Base-by-base conservation (phyloP, 768 basidiomycete genomes). In the Suillus lakei region DNA sequence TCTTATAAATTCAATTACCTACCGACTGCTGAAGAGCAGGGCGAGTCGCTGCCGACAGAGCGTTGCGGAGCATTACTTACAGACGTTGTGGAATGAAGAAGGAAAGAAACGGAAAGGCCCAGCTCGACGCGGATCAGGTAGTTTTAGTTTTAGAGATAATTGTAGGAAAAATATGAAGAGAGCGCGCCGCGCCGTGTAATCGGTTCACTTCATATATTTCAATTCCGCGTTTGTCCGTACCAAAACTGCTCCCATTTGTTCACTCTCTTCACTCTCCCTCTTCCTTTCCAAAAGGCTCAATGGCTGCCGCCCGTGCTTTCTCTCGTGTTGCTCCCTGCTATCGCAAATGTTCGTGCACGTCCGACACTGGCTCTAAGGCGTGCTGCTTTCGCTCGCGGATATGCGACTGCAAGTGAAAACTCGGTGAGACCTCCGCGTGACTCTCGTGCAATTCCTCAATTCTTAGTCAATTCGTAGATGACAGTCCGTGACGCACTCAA, bases 401-500 rank as follows among this genome's bases (percentile, higher is more conserved):
- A 91, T 81, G 91, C 92, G 50, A 84, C 91, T 15, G 83, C 84
- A 70, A 83, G 76, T 69, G 82, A 81, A 69, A 78, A 83, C 71
- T 77, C 82, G 66, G 85, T 85, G 70, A 68, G 85, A 82, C 63
- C 79, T 30, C 55, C 64, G 81, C 72, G 75, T 77, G 51, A 82
- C 83, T 26, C 54, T 28, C 15, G 18, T n/a, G 15, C 60, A 62
- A 61, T 63, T 67, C 66, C 64, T 60, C 70, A 67, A 68, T 71
- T 65, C 56, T 66, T 68, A 66, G 60, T 67, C 60, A 41, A 56
- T 36, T 26, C 32, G 44, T 63, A 96, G 95, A 95, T 97, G 96
- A 99, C 96, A 63, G 97, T 98, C 67, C 94, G 98, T 75, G 98
- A 99, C 63, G 98, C 98, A 51, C 90, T 99, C 69, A 99, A 98